Evolutionary conservation across 2,329 filamentous ascomycete genomes (phyloP), one percentile per base, ranked within the genome.

Genomic region (Colletotrichum eremochloae): DNA sequence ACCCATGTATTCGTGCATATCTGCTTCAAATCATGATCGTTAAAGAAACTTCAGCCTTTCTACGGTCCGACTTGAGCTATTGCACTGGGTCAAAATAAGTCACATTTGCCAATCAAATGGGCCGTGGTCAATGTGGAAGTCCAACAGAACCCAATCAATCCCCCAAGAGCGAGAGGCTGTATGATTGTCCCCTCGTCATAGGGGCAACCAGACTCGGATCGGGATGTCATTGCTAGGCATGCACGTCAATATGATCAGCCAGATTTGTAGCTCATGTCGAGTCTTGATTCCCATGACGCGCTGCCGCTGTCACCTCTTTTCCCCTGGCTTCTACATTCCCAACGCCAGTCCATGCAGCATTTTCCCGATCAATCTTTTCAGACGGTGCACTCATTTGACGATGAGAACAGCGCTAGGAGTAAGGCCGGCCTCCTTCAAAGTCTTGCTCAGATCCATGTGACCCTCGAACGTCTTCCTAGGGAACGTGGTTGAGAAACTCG

Each of bases 361-460:
- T 44, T 11, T 52, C n/a, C 6, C 53, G 74, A 63, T 63, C 33
- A 11, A 24, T 56, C 7, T 38, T 33, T 62, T 50, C 64, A 42
- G 50, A 64, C 8, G 56, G 3, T 29, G 55, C 52, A 9, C 65
- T 75, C 84, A 91, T 76, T 89, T 88, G 40, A 97, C 90, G 77
- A 97, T 91, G 76, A 99, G 84, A 58, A 94, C 95, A n/a, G 95
- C 95, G 74, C 94, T 97, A 7, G 96, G 96, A 4, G 96, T 91
- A 73, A 98, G 84, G 0, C 95, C 96, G 20, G 96, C 93, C 82
- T 99, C 96, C 84, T 97, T 97, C 68, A 99, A 83, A 6, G 95
- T 96, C 87, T 96, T 92, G 46, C 94, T 94, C 78, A 98, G 95
- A 80, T 97, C 96, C 9, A 89, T 76, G 74, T 86, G 81, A 29